A percentile compares a stretch with the other conserved stretches of the same genome.
phyloP scores from a whole-genome alignment of 495 filamentous ascomycete genomes.

The Penicillium argentinense region DNA sequence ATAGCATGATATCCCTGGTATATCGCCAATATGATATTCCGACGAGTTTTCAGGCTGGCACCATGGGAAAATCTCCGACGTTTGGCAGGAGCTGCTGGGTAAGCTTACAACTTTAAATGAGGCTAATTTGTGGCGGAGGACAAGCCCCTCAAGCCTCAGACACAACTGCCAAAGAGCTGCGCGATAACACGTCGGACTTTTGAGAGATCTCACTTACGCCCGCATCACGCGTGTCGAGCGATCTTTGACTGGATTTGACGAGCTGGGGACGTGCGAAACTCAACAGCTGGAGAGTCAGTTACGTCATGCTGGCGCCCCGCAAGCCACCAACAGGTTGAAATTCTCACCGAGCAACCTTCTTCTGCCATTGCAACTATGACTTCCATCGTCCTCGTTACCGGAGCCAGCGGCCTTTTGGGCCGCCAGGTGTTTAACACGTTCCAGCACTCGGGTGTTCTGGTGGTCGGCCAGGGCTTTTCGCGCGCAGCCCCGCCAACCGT shows the following conservation, averaged over 20 bases:
- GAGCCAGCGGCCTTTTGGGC: constrained; percentile 81
- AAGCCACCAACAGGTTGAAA: constrained; percentile 2
- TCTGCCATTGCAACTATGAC: constrained; percentile 39
- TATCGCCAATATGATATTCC: too few relatives aligned
- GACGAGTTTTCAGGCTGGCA: too few relatives aligned
- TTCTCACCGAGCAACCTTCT: not conserved
- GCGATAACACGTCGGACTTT: too few relatives aligned
- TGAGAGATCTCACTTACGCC: too few relatives aligned
- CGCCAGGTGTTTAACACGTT: constrained; percentile 78
- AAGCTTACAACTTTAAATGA: constrained; percentile 8
- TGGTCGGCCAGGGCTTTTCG: constrained; percentile 75
- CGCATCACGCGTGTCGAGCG: too few relatives aligned
- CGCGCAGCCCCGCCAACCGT: constrained; percentile 70
- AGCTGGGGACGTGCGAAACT: too few relatives aligned
- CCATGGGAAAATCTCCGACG: too few relatives aligned
- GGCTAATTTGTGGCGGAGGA: not conserved
- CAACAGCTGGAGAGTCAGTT: constrained; percentile 20
- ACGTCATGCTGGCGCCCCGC: constrained; percentile 28
- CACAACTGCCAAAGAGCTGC: too few relatives aligned
- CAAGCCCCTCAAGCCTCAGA: not conserved
- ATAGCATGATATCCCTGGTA: too few relatives aligned
- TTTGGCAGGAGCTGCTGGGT: not conserved
- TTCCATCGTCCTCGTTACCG: constrained; percentile 74
- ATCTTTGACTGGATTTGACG: too few relatives aligned
- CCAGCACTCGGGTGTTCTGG: constrained; percentile 65